These are phyloP conservation scores for Cyberlindnera misumaiensis DNA, from an alignment of 805 yeast genomes.

Conservation along the genomic window DNA sequence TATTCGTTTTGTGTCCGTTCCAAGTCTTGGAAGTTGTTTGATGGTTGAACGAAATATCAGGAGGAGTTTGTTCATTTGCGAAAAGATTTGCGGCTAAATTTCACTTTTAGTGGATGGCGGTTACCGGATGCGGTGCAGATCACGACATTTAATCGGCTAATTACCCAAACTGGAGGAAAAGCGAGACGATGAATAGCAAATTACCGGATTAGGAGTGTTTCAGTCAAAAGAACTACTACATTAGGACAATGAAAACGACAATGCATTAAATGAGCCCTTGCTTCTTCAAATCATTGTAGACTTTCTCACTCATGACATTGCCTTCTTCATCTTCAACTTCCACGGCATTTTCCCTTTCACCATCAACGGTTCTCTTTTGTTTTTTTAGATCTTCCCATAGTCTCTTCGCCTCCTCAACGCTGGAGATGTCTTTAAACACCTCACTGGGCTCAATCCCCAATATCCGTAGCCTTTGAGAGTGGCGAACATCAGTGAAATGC, in stretches of 20 bases:
- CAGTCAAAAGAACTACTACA: too few relatives aligned
- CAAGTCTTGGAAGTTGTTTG: too few relatives aligned
- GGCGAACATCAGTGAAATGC: constrained; percentile 71
- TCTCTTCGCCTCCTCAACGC: constrained; percentile 59
- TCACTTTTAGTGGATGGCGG: too few relatives aligned
- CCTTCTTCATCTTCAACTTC: constrained; percentile 94
- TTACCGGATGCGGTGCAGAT: too few relatives aligned
- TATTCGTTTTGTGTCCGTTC: neutral
- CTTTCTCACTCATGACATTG: constrained; percentile 80
- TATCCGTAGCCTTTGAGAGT: constrained; percentile 64
- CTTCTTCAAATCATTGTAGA: constrained; percentile 76
- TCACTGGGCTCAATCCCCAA: constrained; percentile 55
- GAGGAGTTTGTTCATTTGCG: too few relatives aligned
- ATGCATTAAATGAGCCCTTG: constrained; percentile 67
- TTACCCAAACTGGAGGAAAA: too few relatives aligned
- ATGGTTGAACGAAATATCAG: too few relatives aligned
- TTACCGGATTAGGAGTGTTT: too few relatives aligned
- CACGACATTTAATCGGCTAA: too few relatives aligned
- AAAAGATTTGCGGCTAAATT: too few relatives aligned
- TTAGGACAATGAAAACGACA: too few relatives aligned
- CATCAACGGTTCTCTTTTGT: constrained; percentile 6
- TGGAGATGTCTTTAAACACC: constrained; percentile 56
- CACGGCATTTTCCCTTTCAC: constrained; percentile 45
- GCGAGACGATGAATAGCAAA: too few relatives aligned
- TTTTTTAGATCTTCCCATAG: constrained; percentile 44